Evolutionary conservation across 169 alveolate species (phyloP).

Genomic region (Plasmodium gonderi): DNA sequence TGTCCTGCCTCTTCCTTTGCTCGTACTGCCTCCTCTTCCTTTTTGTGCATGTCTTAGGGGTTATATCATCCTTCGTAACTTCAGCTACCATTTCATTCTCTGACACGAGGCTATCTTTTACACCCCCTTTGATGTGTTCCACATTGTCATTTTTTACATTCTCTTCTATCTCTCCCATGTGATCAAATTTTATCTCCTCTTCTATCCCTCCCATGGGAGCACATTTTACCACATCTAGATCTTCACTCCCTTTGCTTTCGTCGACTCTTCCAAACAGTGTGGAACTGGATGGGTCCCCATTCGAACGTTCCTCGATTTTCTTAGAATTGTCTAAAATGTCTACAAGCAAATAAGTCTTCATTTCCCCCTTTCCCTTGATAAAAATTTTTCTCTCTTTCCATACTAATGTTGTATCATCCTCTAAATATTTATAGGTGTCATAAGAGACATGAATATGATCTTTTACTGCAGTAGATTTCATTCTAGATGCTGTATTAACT

Average conservation of each 20-base stretch:
- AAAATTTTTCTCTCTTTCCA: slow-evolving; percentile 78
- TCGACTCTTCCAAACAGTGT: background rate
- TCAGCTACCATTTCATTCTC: no score
- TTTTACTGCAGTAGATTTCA: slow-evolving; percentile 84
- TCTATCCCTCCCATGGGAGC: background rate
- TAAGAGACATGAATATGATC: slow-evolving; percentile 82
- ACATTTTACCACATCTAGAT: background rate
- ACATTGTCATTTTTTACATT: no score
- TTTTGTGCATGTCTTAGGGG: no score
- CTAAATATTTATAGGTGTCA: slow-evolving; percentile 74
- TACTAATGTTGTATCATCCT: slow-evolving; percentile 75
- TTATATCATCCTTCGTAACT: no score
- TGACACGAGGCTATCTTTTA: background rate
- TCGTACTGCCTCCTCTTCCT: background rate
- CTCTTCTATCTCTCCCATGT: background rate
- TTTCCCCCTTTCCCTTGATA: slow-evolving; percentile 85
- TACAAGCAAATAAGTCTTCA: slow-evolving; percentile 81
- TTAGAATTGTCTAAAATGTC: slow-evolving; percentile 39
- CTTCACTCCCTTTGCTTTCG: background rate
- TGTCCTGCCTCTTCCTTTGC: background rate
- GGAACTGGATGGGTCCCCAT: background rate
- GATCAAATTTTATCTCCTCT: background rate
- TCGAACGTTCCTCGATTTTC: background rate
- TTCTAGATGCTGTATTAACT: slow-evolving; percentile 97
- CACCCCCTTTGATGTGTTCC: no score